Evolutionary conservation across 805 yeast genomes (phyloP).

Genomic region (Candida sonorensis): DNA sequence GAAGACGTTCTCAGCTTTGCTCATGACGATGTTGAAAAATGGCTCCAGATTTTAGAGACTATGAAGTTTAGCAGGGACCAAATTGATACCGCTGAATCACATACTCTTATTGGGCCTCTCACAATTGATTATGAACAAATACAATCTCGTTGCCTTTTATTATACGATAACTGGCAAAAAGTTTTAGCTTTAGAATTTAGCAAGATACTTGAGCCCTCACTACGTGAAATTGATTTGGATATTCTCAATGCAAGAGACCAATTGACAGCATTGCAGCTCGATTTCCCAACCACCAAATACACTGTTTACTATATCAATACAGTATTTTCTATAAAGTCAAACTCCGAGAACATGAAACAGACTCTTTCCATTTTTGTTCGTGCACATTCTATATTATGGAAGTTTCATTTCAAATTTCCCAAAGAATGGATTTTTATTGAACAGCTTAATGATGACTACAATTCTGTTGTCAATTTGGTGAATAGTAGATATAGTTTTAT

Average conservation of each 20-base stretch:
- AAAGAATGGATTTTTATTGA: constrained; percentile 54
- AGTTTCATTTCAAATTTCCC: too few species aligned
- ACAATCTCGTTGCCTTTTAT: constrained; percentile 38
- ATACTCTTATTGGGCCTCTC: constrained; percentile 33
- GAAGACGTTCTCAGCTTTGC: constrained; percentile 32
- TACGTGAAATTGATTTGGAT: too few species aligned
- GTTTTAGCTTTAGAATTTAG: constrained; percentile 37
- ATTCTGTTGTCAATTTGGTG: constrained; percentile 34
- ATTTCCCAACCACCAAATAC: constrained; percentile 32
- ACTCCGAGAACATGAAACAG: too few species aligned
- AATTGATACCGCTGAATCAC: constrained; percentile 45
- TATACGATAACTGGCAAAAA: constrained; percentile 55
- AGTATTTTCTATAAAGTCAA: too few species aligned
- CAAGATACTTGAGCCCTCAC: constrained; percentile 24
- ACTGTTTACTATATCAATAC: constrained; percentile 32
- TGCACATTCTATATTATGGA: too few species aligned
- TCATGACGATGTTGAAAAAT: constrained; percentile 30
- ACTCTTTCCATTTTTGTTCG: too few species aligned
- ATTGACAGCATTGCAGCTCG: constrained; percentile 30
- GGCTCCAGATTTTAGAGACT: constrained; percentile 44
- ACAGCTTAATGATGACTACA: constrained; percentile 48
- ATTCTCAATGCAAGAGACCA: constrained; percentile 28
- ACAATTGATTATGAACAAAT: constrained; percentile 44
- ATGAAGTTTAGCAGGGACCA: constrained; percentile 35
- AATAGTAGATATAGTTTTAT: constrained; percentile 20